phyloP scores from a whole-genome alignment of 139 green algal species.

The Edaphochlamys debaryana region DNA sequence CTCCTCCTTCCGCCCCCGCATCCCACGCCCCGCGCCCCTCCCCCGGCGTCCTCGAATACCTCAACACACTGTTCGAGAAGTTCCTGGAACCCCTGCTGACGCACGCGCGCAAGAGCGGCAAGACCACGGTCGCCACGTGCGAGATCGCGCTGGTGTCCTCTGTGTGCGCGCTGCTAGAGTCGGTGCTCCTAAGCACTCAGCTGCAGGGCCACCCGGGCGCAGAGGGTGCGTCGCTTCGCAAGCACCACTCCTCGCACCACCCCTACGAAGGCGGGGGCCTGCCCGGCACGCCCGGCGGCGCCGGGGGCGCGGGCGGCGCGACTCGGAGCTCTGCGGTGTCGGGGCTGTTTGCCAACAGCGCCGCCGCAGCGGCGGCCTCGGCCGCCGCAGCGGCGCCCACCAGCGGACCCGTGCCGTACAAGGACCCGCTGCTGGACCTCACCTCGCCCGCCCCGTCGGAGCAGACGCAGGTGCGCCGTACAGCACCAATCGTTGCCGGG shows the following conservation, averaged over 20 bases:
- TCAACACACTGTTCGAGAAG: slow-evolving; percentile 8
- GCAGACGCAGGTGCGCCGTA: not conserved
- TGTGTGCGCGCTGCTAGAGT: slow-evolving; percentile 18
- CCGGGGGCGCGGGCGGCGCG: too few species aligned
- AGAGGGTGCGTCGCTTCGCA: slow-evolving; percentile 8
- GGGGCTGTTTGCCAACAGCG: too few species aligned
- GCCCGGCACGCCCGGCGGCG: too few species aligned
- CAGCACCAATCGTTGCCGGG: not conserved
- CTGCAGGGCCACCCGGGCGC: slow-evolving; percentile 18
- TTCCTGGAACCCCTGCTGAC: slow-evolving; percentile 36
- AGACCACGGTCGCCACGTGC: not conserved
- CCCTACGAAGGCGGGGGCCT: not conserved
- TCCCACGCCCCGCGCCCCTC: not conserved
- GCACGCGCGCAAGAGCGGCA: not conserved
- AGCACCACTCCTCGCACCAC: not conserved
- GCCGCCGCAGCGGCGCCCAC: not conserved
- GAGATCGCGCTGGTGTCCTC: slow-evolving; percentile 29
- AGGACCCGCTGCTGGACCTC: slow-evolving; percentile 23
- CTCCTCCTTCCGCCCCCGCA: too few species aligned
- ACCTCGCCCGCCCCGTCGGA: not conserved
- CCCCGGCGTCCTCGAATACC: not conserved
- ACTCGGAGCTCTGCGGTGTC: too few species aligned
- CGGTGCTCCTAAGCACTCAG: slow-evolving; percentile 32
- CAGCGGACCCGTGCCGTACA: slow-evolving; percentile 3
- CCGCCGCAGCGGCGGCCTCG: not conserved